Evolutionary conservation across 805 yeast genomes (phyloP), one percentile per base, ranked within the genome.

Genomic region (Saccharomycopsis olivae): DNA sequence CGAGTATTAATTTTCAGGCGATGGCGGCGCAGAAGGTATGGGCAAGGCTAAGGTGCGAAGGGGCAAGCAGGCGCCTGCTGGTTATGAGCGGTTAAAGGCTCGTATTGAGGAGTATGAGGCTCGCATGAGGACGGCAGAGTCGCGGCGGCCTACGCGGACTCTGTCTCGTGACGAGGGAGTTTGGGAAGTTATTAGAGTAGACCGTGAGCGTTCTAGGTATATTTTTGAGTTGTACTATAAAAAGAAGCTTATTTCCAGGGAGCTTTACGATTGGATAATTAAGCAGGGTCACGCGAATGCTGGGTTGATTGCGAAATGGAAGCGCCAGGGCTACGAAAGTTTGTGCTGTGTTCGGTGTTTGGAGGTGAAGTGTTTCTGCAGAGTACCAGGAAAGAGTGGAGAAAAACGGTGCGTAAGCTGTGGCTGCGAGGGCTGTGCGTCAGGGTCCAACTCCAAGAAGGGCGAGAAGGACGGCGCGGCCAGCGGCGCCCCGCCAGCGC

Each of bases 261-360:
- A 77, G 29, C 61, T 87, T 5, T 87, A 84, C 56, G 75, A 75
- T 33, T 87, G 86, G 80, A 60, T 86, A 16, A 51, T 85, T 33
- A 70, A 70, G 50, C 76, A 82, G 49, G 71, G 73, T 43, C 72
- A 73, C 47, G 82, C 73, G 2, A 89, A 87, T 53, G 71, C 64
- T 4, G 69, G 73, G 33, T 60, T 87, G 41, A 83, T 87, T 23
- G 89, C 95, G 17, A 87, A 79, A 64, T 80, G 88, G 88, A 75
- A 73, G 57, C 78, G 78, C 52, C 77, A 73, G 52, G 96, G 96
- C 8, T 87, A 87, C 56, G 96, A 87, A 53, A 71, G 78, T 41
- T 60, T 87, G 35, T 87, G 96, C 53, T 87, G 96, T 55, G 57
- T 87, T 44, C 68, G 71, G 47, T 87, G 96, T 55, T 84, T 87